Conservation (phyloP, 371 early-diverging fungal species). For the Chytridium lagenaria region DNA sequence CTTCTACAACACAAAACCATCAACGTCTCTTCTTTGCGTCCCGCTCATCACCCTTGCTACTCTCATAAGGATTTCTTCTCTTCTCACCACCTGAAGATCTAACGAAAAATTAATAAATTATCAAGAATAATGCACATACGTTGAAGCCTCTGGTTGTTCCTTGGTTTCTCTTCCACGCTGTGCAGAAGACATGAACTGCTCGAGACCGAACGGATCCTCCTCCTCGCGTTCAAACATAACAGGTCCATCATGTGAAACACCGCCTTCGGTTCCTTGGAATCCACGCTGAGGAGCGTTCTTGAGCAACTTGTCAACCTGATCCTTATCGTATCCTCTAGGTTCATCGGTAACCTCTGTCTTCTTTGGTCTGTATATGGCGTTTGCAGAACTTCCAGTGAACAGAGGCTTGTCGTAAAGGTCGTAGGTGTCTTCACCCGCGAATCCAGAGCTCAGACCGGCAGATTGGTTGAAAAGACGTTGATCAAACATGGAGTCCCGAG, state of each 20-base stretch:
- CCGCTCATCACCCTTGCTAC: neutral
- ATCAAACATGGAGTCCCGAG: slow-evolving; percentile 92
- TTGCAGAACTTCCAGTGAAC: slow-evolving; percentile 69
- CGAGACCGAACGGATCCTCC: slow-evolving; percentile 69
- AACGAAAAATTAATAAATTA: no score
- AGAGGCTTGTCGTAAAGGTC: slow-evolving; percentile 74
- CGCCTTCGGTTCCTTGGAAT: slow-evolving; percentile 71
- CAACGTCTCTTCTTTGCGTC: neutral
- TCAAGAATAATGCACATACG: no score
- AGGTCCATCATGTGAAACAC: slow-evolving; percentile 67
- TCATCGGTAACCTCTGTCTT: slow-evolving; percentile 72
- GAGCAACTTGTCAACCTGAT: slow-evolving; percentile 73
- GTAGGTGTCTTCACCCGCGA: slow-evolving; percentile 79
- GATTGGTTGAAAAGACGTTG: slow-evolving; percentile 91
- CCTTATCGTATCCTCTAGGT: slow-evolving; percentile 54
- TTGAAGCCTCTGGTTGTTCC: no score
- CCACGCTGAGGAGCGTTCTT: slow-evolving; percentile 60
- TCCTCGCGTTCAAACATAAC: slow-evolving; percentile 88
- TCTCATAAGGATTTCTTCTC: neutral
- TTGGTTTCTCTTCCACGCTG: neutral
- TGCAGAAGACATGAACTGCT: slow-evolving; percentile 58
- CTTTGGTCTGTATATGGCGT: slow-evolving; percentile 84
- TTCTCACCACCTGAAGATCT: neutral
- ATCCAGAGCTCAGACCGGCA: slow-evolving; percentile 84
- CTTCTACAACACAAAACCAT: neutral